Evolutionary conservation across 2,329 filamentous ascomycete genomes (phyloP), one percentile per base, ranked within the genome.

Genomic region (Endoconidiophora laricicola): DNA sequence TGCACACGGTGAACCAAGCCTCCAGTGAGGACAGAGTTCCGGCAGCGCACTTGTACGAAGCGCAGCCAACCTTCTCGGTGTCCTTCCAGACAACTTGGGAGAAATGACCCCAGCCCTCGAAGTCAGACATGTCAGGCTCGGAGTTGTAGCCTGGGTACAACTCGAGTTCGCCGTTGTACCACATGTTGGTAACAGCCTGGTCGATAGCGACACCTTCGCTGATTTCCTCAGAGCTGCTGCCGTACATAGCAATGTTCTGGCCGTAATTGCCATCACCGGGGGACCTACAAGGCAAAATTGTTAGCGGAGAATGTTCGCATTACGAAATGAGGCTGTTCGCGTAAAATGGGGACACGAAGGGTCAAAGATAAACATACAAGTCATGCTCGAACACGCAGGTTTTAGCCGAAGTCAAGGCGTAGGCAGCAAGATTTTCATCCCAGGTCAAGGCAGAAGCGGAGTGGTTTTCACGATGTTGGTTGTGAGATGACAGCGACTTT

Each of bases 391-490:
- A 90, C 40, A 73, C 69, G 64, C 87, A 94, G 33, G 62, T 71
- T 26, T 72, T 60, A 53, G 86, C 86, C 48, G 80, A 76, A 50
- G 67, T 66, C 45, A 68, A 56, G 40, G 87, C 87, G 54, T 74
- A 84, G 50, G 62, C 60, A 49, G 78, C 82, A 49, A 86, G 74
- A 41, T 67, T 66, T 6, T 67, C 60, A 58, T 80, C 73, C 83
- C 85, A 96, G 46, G 60, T 61, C 43, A 95, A 61, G 42, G 68
- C 72, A 20, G 65, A 60, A 36, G 78, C 78, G 16, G 81, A 81
- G 73, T 95, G 86, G 69, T 91, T 93, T 60, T 71, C 63, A 55
- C 91, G 88, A 67, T 91, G 85, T 48, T 81, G 60, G 69, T 95
- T 95, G 79, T 96, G 91, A 62, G 85, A 77, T 70, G 46, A 90